Percentiles rank a stretch among this genome's conserved stretches.
These are phyloP conservation scores for Picea abies DNA, from an alignment of 83 land plant genomes.

Conservation along the genomic window DNA sequence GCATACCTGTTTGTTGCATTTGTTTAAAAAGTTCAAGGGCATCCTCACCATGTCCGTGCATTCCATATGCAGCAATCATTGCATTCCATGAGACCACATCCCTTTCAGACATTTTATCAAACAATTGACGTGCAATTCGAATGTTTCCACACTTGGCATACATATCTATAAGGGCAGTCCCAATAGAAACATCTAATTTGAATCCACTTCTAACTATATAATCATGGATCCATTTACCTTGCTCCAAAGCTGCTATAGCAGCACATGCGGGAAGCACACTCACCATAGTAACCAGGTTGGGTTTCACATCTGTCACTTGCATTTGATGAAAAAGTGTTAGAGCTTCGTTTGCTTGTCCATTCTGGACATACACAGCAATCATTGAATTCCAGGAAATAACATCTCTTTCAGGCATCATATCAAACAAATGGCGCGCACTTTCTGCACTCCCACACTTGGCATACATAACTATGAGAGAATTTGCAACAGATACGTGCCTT, in stretches of 20 bases:
- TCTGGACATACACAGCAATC: background rate
- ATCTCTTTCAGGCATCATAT: background rate
- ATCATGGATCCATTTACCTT: slow-evolving; percentile 27
- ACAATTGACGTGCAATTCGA: slow-evolving; percentile 38
- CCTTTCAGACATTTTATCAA: slow-evolving; percentile 27
- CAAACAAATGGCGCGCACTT: background rate
- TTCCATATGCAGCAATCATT: slow-evolving; percentile 50
- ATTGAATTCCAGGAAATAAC: background rate
- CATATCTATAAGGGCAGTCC: slow-evolving; percentile 46
- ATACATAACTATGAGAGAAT: background rate
- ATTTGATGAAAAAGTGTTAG: background rate
- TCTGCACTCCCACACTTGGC: background rate
- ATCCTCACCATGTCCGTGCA: slow-evolving; percentile 15
- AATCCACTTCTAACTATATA: slow-evolving; percentile 28
- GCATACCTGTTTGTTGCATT: slow-evolving; percentile 23
- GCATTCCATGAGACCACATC: slow-evolving; percentile 70
- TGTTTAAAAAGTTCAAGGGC: slow-evolving; percentile 35
- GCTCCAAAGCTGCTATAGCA: background rate
- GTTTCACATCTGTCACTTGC: background rate
- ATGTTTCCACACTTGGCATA: slow-evolving; percentile 49
- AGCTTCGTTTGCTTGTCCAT: background rate
- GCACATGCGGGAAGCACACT: background rate
- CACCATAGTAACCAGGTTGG: background rate
- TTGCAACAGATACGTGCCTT: background rate
- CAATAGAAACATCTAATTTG: slow-evolving; percentile 33